phyloP scores from a whole-genome alignment of 257 asterid species.

The Eucommia ulmoides region DNA sequence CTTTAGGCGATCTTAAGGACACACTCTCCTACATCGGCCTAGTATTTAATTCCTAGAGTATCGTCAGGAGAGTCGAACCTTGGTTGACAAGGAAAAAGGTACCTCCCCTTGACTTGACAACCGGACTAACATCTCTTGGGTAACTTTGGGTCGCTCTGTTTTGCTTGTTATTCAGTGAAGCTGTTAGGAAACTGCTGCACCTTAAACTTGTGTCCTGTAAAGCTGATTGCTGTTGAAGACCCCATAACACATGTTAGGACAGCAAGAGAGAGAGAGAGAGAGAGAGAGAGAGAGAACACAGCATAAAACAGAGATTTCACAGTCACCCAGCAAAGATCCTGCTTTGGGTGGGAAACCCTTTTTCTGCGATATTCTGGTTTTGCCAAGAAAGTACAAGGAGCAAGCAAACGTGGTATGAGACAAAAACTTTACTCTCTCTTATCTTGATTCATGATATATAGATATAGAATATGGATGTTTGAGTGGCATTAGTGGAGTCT shows the following conservation, averaged over 20 bases:
- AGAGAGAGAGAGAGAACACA: slow-evolving; percentile 14
- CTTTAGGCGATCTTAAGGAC: no score
- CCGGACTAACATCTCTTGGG: no score
- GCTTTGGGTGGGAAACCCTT: slow-evolving; percentile 16
- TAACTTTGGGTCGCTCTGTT: no score
- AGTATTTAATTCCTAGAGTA: no score
- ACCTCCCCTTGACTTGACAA: no score
- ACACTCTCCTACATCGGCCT: no score
- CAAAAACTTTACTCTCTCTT: slow-evolving; percentile 33
- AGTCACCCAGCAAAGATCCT: slow-evolving; percentile 19
- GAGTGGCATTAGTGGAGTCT: slow-evolving; percentile 34
- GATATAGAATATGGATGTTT: slow-evolving; percentile 14
- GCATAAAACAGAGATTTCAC: slow-evolving; percentile 25
- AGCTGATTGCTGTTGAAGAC: background rate
- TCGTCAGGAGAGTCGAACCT: no score
- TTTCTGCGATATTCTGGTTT: slow-evolving; percentile 13
- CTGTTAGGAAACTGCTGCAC: background rate
- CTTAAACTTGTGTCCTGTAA: background rate
- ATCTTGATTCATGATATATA: slow-evolving; percentile 3
- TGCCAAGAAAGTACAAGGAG: slow-evolving; percentile 28
- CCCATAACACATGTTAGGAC: background rate
- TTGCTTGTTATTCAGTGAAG: no score
- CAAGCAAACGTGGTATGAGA: slow-evolving; percentile 42
- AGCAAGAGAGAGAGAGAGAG: background rate
- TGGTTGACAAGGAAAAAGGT: no score